Evolutionary conservation across 768 basidiomycete species (phyloP), one percentile per base, ranked within the genome.

Genomic region (Rhodotorula sphaerocarpa): DNA sequence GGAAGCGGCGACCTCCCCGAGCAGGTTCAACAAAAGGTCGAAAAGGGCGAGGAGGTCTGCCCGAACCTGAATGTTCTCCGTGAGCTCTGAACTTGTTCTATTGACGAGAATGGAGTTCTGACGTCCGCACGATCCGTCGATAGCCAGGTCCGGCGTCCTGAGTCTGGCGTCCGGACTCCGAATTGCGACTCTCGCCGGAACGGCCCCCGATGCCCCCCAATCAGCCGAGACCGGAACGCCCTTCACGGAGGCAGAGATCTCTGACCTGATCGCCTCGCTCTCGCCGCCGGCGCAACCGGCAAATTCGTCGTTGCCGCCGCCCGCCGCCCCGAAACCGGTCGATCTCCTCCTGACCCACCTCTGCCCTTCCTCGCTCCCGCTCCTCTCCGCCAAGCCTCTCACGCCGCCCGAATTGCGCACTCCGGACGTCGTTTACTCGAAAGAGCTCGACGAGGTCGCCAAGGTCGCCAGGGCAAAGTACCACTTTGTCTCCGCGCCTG

Each of bases 21-120:
- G 48, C 74, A 77, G 31, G 84, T 95, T 23, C 81, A 88, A 61
- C 83, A 85, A 66, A 86, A 84, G 73, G 86, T 88, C 72, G 80
- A 82, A 25, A 80, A 82, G 3, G 84, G 84, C 3, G 89, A 88
- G 43, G 85, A 91, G 72, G 72, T 97, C 30, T 85, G 84, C 73
- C 80, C 82, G 66, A 89, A 90, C 71, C 81, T 97, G 12, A 88
- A 88, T 70, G 80, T 92, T 28, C 77, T 96, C 54, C 87, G 92
- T 91, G 67, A 74, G 88, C 79, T 3, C 36, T 16, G 11, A 12
- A 25, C 11, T 23, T 11, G 43, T 30, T n/a, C 30, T 27, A 23
- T 18, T 39, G 10, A 9, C 36, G 36, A 45, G 27, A 21, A 41
- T 57, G 55, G 66, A 25, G 51, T 27, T 31, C 34, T 31, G 15